A percentile compares a stretch with the other conserved stretches of the same genome.
phyloP scores from a whole-genome alignment of 768 basidiomycete genomes.

The Lentinula sp. region DNA sequence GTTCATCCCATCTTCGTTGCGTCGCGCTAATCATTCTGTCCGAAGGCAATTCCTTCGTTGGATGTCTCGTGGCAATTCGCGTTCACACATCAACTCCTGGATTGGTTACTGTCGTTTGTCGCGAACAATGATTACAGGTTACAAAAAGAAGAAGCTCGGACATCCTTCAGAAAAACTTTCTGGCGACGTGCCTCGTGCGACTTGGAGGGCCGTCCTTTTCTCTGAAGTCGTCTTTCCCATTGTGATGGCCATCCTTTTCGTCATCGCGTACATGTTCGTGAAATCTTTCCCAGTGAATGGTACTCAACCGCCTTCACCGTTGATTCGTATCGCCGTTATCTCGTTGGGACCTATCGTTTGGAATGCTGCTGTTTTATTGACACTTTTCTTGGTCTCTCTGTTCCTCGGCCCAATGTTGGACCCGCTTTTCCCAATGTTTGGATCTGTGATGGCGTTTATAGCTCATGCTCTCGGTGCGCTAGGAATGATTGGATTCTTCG shows the following conservation, averaged over 20 bases:
- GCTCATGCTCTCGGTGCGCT: constrained; percentile 79
- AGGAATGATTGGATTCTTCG: constrained; percentile 92
- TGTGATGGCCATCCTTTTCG: constrained; percentile 79
- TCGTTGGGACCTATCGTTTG: constrained; percentile 93
- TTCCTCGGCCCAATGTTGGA: constrained; percentile 92
- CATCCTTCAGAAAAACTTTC: constrained; percentile 97
- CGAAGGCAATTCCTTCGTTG: constrained; percentile 92
- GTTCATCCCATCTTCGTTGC: constrained; percentile 2
- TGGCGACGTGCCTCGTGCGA: constrained; percentile 89
- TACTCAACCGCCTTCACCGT: constrained; percentile 66
- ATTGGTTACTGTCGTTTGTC: constrained; percentile 98
- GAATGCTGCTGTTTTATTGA: constrained; percentile 84
- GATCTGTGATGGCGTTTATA: constrained; percentile 85
- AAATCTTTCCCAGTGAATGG: constrained; percentile 78
- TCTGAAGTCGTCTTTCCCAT: constrained; percentile 85
- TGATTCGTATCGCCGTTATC: constrained; percentile 91
- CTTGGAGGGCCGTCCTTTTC: constrained; percentile 85
- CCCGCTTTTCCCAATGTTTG: constrained; percentile 81
- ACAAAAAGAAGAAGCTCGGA: constrained; percentile 96
- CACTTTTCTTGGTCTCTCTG: constrained; percentile 85
- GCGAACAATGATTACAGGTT: constrained; percentile 99
- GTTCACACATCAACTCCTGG: constrained; percentile 97
- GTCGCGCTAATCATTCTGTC: not conserved
- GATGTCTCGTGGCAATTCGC: constrained; percentile 98
- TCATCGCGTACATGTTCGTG: constrained; percentile 88